phyloP scores from a whole-genome alignment of 2,329 filamentous ascomycete genomes.

The Hysterium pulicare region DNA sequence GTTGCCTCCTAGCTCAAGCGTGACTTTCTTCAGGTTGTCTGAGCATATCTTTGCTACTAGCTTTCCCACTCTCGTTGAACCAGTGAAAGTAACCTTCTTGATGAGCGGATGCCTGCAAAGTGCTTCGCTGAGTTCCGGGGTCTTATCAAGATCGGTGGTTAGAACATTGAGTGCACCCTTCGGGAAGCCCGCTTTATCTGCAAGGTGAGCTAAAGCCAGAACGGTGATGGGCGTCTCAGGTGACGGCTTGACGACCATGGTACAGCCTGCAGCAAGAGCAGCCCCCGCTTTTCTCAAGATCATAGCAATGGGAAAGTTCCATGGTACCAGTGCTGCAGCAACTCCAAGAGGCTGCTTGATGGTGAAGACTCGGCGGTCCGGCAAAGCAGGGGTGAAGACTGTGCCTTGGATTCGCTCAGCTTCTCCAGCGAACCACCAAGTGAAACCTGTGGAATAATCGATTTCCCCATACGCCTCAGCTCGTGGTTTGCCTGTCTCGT shows the following conservation, averaged over 20 bases:
- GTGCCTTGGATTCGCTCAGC: constrained; percentile 62
- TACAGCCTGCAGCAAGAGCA: constrained; percentile 68
- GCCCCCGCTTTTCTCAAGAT: constrained; percentile 65
- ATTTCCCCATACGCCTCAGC: constrained; percentile 52
- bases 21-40: constrained; percentile 61
- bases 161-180: constrained; percentile 60
- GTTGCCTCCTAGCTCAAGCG: constrained; percentile 63
- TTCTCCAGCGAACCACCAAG: constrained; percentile 59
- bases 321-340: constrained; percentile 65
- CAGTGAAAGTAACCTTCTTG: constrained; percentile 62
- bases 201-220: constrained; percentile 37
- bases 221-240: constrained; percentile 40
- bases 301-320: constrained; percentile 70
- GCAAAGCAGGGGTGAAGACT: constrained; percentile 56
- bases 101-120: constrained; percentile 57
- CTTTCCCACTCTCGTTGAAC: constrained; percentile 58
- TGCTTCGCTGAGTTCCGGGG: constrained; percentile 52
- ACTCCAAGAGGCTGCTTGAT: constrained; percentile 74
- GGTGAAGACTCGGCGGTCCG: constrained; percentile 64
- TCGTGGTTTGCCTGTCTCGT: constrained; percentile 56
- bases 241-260: constrained; percentile 59
- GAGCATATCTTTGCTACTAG: constrained; percentile 59
- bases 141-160: constrained; percentile 57
- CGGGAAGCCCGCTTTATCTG: constrained; percentile 46
- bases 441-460: constrained; percentile 53